phyloP scores from a whole-genome alignment of 1,284 basidiomycete species.

The Apiotrichum veenhuisii region DNA sequence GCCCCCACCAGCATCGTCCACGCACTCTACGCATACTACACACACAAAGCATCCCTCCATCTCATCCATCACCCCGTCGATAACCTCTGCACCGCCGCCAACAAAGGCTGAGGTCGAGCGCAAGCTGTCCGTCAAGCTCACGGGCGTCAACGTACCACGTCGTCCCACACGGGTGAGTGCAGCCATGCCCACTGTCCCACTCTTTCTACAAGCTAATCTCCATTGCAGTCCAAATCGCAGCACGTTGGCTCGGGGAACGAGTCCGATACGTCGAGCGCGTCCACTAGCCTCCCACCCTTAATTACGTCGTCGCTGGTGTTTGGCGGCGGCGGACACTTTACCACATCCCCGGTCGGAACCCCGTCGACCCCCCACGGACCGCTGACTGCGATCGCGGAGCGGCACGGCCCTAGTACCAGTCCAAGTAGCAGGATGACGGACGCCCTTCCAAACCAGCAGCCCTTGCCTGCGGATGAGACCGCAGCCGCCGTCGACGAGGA shows the following conservation, averaged over 20 bases:
- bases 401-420: slow-evolving; percentile 4
- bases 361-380: slow-evolving; percentile 27
- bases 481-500: slow-evolving; percentile 58
- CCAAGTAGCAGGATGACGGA: too few relatives aligned
- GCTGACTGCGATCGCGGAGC: slow-evolving; percentile 35
- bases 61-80: slow-evolving; percentile 1
- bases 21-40: background rate
- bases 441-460: background rate
- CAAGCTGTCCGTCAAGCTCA: slow-evolving; percentile 69
- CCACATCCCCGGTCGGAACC: slow-evolving; percentile 22
- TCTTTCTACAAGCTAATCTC: slow-evolving; percentile 31
- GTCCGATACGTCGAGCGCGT: slow-evolving; percentile 75
- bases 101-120: slow-evolving; percentile 79
- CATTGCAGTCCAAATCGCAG: slow-evolving; percentile 40
- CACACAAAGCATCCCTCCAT: slow-evolving; percentile 2
- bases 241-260: slow-evolving; percentile 65
- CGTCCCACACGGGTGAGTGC: background rate
- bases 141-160: slow-evolving; percentile 52
- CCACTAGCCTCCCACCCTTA: slow-evolving; percentile 42
- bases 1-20: background rate
- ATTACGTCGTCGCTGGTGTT: slow-evolving; percentile 19
- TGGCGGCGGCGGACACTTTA: background rate
- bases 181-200: background rate
- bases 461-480: slow-evolving; percentile 51
- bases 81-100: slow-evolving; percentile 61